phyloP scores from a whole-genome alignment of 2,329 filamentous ascomycete genomes.

The Ceratocystiopsis brevicomis region DNA sequence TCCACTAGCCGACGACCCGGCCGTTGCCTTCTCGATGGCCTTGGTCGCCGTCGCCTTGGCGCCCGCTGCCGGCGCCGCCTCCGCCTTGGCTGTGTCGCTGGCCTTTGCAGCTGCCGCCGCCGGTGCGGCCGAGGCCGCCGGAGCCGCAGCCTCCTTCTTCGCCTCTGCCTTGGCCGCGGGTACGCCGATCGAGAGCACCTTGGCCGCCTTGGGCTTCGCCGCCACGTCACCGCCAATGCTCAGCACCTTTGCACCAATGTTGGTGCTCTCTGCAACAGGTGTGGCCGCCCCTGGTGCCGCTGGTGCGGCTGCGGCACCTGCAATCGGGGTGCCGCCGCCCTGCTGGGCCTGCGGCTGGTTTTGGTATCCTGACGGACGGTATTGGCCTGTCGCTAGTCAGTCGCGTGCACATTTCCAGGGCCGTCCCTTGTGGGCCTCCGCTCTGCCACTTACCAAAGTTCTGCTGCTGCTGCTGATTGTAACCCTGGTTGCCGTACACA shows the following conservation, averaged over 20 bases:
- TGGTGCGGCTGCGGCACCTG: conserved; percentile 4
- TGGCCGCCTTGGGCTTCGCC: conserved; percentile 34
- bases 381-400: conserved; percentile 8
- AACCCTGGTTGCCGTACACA: conserved; percentile 27
- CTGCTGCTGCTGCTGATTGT: conserved; percentile 18
- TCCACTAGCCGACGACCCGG: conserved; percentile 47
- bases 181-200: conserved; percentile 57
- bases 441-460: not conserved
- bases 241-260: conserved; percentile 41
- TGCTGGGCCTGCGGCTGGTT: conserved; percentile 16
- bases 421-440: not conserved
- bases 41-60: conserved; percentile 75
- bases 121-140: too few relatives aligned
- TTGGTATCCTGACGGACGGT: conserved; percentile 20
- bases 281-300: conserved; percentile 21
- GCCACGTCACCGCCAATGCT: conserved; percentile 41
- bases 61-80: conserved; percentile 35
- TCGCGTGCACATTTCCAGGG: not conserved
- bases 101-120: conserved; percentile 4
- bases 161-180: conserved; percentile 11
- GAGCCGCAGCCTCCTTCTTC: conserved; percentile 15
- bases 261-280: too few relatives aligned
- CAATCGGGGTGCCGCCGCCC: conserved; percentile 9
- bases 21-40: conserved; percentile 86
- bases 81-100: conserved; percentile 15